Percentiles rank a stretch among this genome's conserved stretches.
phyloP scores from a whole-genome alignment of 257 asterid species.

The Salvia splendens region DNA sequence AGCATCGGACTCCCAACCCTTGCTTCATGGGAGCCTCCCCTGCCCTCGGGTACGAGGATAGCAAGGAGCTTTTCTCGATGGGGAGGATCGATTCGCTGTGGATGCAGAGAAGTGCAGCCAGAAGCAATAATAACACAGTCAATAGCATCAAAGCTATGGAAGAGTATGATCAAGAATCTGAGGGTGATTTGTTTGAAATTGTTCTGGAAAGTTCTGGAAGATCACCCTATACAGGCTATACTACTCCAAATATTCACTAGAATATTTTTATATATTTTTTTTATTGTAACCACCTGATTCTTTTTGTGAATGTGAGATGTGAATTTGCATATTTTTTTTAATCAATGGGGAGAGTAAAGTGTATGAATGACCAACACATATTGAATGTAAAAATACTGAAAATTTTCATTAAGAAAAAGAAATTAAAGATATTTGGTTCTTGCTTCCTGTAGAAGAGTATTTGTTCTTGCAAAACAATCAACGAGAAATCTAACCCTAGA shows the following conservation, averaged over 20 bases:
- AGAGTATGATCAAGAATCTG: constrained; percentile 68
- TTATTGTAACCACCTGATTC: background rate
- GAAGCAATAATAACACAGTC: constrained; percentile 55
- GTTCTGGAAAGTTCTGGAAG: constrained; percentile 62
- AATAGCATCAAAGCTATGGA: constrained; percentile 45
- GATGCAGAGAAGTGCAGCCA: constrained; percentile 55
- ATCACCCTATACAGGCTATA: constrained; percentile 58
- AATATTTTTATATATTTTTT: background rate
- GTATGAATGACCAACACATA: background rate
- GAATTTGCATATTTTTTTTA: background rate
- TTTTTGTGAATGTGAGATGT: constrained; percentile 23
- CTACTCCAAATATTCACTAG: constrained; percentile 31
- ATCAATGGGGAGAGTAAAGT: background rate
- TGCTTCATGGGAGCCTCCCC: constrained; percentile 65
- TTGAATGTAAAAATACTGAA: background rate
- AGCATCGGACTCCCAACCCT: constrained; percentile 75
- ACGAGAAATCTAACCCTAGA: constrained; percentile 27
- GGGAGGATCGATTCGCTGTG: constrained; percentile 85
- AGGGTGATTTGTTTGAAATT: constrained; percentile 89
- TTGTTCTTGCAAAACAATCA: background rate
- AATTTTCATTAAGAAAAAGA: background rate
- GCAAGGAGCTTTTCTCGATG: constrained; percentile 93
- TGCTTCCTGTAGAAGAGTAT: background rate
- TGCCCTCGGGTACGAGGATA: constrained; percentile 67
- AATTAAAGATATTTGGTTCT: background rate